Percentiles rank a stretch among this genome's conserved stretches.
phyloP scores from a whole-genome alignment of 768 basidiomycete genomes.

The Boletus speciosus region DNA sequence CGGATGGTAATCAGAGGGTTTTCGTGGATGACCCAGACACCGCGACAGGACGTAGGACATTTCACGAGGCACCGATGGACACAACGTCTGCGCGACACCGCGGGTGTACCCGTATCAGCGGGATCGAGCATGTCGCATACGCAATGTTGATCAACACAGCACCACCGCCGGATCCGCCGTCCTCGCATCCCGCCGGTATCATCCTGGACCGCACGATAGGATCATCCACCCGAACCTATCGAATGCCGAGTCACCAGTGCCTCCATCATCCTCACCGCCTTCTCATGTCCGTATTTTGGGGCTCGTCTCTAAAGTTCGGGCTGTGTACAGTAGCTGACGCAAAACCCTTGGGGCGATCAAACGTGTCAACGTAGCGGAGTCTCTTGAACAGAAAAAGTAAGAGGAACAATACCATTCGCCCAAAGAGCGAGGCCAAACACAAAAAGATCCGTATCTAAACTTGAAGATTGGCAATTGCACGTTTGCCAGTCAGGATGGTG shows the following conservation, averaged over 20 bases:
- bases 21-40: neutral
- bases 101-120: neutral
- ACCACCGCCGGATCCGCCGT: neutral
- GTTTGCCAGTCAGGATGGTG: neutral
- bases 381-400: neutral
- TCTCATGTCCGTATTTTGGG: neutral
- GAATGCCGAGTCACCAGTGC: neutral
- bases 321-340: neutral
- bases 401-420: conserved; percentile 5
- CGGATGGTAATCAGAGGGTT: neutral
- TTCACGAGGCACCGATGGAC: neutral
- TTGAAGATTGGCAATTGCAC: conserved; percentile 6
- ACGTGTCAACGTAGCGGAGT: neutral
- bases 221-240: neutral
- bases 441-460: conserved; percentile 1
- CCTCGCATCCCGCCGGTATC: neutral
- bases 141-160: conserved; percentile 4
- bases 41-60: neutral
- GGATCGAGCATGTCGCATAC: neutral
- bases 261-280: neutral
- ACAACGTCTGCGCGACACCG: neutral
- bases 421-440: neutral
- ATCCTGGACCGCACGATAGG: neutral
- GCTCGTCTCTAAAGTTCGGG: neutral
- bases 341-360: neutral